Percentiles rank a stretch among this genome's conserved stretches.
phyloP scores from a whole-genome alignment of 108 stramenopile genomes.

The Cyclotella atomus region DNA sequence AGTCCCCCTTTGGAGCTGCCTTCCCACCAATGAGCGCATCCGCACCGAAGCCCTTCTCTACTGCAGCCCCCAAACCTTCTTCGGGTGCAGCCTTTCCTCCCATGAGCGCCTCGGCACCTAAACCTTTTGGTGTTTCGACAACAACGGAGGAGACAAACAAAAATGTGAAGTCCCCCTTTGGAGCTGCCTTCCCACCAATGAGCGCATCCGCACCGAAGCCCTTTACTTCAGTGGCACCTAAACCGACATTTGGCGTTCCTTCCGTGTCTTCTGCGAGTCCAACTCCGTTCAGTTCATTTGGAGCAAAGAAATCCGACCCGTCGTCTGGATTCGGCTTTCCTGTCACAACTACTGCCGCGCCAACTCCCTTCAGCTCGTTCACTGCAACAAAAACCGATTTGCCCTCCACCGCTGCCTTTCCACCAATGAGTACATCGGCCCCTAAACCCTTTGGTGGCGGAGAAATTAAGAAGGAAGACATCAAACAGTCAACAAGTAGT shows the following conservation, averaged over 20 bases:
- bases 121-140: conserved; percentile 23
- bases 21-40: conserved; percentile 53
- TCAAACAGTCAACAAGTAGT: not conserved
- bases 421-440: conserved; percentile 47
- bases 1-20: conserved; percentile 1
- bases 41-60: conserved; percentile 23
- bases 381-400: not conserved
- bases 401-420: conserved; percentile 36
- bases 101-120: conserved; percentile 32
- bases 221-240: not conserved
- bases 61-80: not conserved
- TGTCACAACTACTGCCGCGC: conserved; percentile 63
- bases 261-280: conserved; percentile 68
- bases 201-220: conserved; percentile 45
- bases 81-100: conserved; percentile 53
- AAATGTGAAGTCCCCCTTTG: not conserved
- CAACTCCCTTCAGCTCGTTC: conserved; percentile 54
- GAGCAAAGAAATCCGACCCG: not conserved
- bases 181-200: conserved; percentile 48
- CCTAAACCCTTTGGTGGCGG: conserved; percentile 16
- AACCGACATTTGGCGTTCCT: conserved; percentile 41
- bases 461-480: conserved; percentile 12
- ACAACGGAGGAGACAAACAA: not conserved
- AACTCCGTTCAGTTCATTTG: conserved; percentile 51
- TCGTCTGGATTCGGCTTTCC: conserved; percentile 43